Conservation (phyloP, 2,329 filamentous ascomycete species). For the Calonectria pseudoreteaudii region DNA sequence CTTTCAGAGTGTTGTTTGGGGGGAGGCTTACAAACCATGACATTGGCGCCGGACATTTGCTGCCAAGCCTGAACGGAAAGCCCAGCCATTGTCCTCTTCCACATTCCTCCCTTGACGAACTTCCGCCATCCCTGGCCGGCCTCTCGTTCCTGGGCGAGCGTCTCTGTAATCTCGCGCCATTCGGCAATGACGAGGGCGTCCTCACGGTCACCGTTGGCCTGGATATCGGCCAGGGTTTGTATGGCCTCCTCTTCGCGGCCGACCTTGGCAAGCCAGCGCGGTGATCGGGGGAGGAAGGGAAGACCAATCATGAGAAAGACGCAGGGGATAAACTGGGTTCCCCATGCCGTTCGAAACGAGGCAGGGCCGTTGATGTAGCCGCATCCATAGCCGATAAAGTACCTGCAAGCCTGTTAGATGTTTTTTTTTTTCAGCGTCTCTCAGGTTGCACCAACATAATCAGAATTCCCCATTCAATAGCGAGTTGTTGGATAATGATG, state of each 20-base stretch:
- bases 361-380: conserved; percentile 66
- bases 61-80: conserved; percentile 57
- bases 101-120: conserved; percentile 28
- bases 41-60: conserved; percentile 62
- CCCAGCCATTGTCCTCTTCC: conserved; percentile 28
- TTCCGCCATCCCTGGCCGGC: conserved; percentile 19
- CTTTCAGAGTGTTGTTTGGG: neutral
- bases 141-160: conserved; percentile 17
- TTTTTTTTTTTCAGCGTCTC: neutral
- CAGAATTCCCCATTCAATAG: conserved; percentile 55
- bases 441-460: conserved; percentile 59
- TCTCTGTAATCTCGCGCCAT: conserved; percentile 60
- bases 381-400: conserved; percentile 73
- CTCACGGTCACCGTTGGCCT: conserved; percentile 62
- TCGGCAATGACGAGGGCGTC: conserved; percentile 67
- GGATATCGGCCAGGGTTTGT: conserved; percentile 63
- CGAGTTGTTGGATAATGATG: conserved; percentile 29
- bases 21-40: conserved; percentile 54
- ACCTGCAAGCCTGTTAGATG: conserved; percentile 41
- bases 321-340: conserved; percentile 70
- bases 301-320: conserved; percentile 66
- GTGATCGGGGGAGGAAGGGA: conserved; percentile 69
- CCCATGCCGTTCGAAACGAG: conserved; percentile 74
- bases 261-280: conserved; percentile 71
- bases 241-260: conserved; percentile 67